Evolutionary conservation across 805 yeast species (phyloP), one percentile per base, ranked within the genome.

Genomic region (Yarrowia divulgata): DNA sequence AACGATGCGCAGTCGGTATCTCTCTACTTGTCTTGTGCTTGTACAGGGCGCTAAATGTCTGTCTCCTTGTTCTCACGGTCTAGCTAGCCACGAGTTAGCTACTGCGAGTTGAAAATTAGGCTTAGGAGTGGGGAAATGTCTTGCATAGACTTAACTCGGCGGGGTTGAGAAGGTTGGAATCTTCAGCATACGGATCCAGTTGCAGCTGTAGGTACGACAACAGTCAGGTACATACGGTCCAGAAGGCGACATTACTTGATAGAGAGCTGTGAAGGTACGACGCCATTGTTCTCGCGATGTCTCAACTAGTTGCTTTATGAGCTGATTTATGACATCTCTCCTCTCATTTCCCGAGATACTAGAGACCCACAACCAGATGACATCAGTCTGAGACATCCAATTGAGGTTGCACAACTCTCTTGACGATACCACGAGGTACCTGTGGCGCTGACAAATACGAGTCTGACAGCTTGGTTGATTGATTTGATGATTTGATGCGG

Each of bases 51-150:
- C 29, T 23, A 23, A 23, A 23, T 2, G 29, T 23, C 29, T 23
- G 3, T 23, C 29, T 23, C 29, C 29, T 23, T 23, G 29, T 23
- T 23, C 29, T 23, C 29, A 23, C 29, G 29, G 29, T 23, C 29
- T 4, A 23, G 29, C 29, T 23, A 23, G 29, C 29, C 29, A 23
- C 29, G 29, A 23, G 29, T 23, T 23, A 23, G 29, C 29, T 23
- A 23, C 29, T 23, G 29, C 29, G 29, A 23, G 37, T 40, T 8
- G 18, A 16, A 29, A 49, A 49, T 39, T 54, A 54, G 23, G 34
- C 60, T 54, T 54, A 13, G 34, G 45, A 54, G 60, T 54, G 60
- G 60, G 60, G 60, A 54, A 52, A 54, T 54, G 60, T 54, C 60
- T 54, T 54, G 60, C 60, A 54, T 54, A 52, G 18, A 52, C 43